Evolutionary conservation across 768 basidiomycete species (phyloP), one percentile per base, ranked within the genome.

Genomic region (Clavulina sp.): DNA sequence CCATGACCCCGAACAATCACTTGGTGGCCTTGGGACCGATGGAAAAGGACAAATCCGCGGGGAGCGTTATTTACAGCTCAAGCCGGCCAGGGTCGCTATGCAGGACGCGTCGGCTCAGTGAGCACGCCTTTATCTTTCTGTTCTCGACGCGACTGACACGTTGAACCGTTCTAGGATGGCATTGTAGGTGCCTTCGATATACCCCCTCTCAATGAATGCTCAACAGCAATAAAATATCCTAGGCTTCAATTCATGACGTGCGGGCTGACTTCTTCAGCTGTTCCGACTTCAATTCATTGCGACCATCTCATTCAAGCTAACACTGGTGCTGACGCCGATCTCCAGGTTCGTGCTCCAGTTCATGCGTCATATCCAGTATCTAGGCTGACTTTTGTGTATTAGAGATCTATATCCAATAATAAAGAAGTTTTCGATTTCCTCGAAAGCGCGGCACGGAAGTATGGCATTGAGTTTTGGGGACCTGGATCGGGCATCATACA

Each of bases 181-280:
- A 7, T 60, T 88, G 80, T 86, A 65, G 69, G 78, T 47, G 9
- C 21, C 32, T 31, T n/a, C n/a, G n/a, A n/a, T n/a, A n/a, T 30
- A 9, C 36, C 32, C 32, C 13, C 13, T 38, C 13, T 21, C 36
- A 38, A 21, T 38, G 52, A 23, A 33, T 31, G 52, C 53, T 13
- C 13, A 38, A 38, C 13, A 13, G 13, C 13, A 38, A 36, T 57
- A 36, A 28, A 29, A 30, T n/a, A 41, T 21, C 58, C 60, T 50
- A 81, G 92, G 54, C 68, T 99, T 53, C 95, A 99, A 68, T 99
- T 97, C 67, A 96, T 95, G 87, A 93, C 92, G 49, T 92, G 92
- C 52, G 88, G 87, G 19, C 75, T 95, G 49, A 66, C 77, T 24
- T 73, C 74, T 55, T 84, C 81, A 60, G 84, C 85, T 16, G 93